Evolutionary conservation across 176 grass and related monocot genomes (phyloP).

Genomic region (Neostapfia colusana): DNA sequence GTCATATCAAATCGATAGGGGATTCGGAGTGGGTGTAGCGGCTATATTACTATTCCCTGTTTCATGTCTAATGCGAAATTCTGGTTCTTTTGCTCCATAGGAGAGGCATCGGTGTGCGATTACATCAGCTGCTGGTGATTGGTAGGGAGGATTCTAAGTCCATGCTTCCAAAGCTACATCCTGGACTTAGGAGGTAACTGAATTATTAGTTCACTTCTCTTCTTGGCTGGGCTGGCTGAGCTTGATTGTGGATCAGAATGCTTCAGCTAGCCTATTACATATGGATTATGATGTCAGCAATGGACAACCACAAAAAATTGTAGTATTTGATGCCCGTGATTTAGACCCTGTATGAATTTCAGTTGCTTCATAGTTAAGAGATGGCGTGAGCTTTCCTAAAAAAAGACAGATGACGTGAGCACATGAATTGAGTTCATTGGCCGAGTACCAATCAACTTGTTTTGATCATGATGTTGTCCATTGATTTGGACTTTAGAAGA

Average conservation of each 20-base stretch:
- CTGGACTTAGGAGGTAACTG: background rate
- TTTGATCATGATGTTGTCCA: conserved; percentile 30
- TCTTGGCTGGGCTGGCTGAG: background rate
- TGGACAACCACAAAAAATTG: background rate
- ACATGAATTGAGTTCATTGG: conserved; percentile 4
- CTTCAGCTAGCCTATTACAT: background rate
- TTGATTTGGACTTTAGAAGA: background rate
- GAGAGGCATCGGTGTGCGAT: background rate
- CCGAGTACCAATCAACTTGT: conserved; percentile 6
- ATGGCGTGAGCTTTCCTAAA: no score
- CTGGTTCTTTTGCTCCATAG: background rate
- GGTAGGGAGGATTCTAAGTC: no score
- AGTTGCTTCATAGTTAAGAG: background rate
- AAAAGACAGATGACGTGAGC: no score
- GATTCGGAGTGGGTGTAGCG: background rate
- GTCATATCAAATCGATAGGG: no score
- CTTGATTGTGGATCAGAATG: background rate
- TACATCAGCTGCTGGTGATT: no score
- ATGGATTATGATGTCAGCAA: background rate
- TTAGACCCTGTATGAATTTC: background rate
- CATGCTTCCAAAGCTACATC: conserved; percentile 17
- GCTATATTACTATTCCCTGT: background rate
- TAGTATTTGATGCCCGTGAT: background rate
- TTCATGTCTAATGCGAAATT: background rate
- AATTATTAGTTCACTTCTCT: background rate